Evolutionary conservation across 148 eudicot genomes (phyloP).

Genomic region (Rhododendron molle): DNA sequence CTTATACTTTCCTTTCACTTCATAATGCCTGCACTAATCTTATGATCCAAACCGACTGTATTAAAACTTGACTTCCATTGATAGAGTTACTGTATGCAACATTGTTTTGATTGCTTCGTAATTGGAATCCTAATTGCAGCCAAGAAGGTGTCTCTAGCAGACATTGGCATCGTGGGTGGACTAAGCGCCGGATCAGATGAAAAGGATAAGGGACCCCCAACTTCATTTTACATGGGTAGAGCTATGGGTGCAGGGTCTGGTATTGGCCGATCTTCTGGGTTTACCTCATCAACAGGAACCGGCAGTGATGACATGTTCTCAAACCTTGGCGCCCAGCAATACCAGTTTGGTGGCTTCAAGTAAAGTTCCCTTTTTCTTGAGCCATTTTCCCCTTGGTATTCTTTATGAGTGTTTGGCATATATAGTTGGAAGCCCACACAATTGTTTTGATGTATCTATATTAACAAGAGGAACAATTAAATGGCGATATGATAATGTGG

Average conservation of each 20-base stretch:
- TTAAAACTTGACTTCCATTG: not conserved
- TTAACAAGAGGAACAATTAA: not conserved
- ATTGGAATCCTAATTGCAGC: constrained; percentile 47
- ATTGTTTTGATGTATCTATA: not conserved
- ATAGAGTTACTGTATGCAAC: not conserved
- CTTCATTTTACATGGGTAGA: constrained; percentile 67
- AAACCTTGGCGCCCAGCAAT: constrained; percentile 35
- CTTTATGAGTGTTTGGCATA: not conserved
- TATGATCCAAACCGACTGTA: not conserved
- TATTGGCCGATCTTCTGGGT: constrained; percentile 42
- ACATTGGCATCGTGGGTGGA: constrained; percentile 78
- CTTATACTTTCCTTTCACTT: not conserved
- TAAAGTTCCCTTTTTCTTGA: not conserved
- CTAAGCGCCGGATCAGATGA: constrained; percentile 58
- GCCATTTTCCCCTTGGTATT: not conserved
- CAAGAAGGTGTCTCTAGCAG: constrained; percentile 77
- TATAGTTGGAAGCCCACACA: not conserved
- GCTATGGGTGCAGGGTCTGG: constrained; percentile 72
- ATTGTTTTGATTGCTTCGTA: not conserved
- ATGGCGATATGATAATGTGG: not conserved
- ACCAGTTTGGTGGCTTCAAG: constrained; percentile 50
- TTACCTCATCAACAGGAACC: constrained; percentile 32
- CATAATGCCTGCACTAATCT: not conserved
- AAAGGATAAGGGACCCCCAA: constrained; percentile 53
- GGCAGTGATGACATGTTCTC: constrained; percentile 51